Percentiles rank a stretch among this genome's conserved stretches.
Conservation (phyloP, 2,329 filamentous ascomycete genomes). For the Colletotrichum salicis region DNA sequence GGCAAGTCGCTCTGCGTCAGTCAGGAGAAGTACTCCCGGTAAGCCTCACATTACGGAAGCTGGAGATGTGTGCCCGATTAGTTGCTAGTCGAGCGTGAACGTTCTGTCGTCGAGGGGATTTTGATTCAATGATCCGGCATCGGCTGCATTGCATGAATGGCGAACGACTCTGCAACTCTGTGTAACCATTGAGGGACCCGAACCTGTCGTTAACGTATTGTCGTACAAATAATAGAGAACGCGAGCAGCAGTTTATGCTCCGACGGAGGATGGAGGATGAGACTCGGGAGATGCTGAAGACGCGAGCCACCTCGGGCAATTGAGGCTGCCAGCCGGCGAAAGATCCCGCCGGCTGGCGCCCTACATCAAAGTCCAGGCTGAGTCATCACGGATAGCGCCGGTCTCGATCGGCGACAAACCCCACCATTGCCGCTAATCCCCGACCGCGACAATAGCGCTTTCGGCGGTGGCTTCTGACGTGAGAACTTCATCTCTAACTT, state of each 20-base stretch:
- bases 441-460: conserved; percentile 12
- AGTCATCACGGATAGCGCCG: background rate
- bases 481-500: conserved; percentile 17
- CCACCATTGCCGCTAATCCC: conserved; percentile 13
- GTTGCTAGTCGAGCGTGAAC: too few relatives aligned
- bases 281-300: background rate
- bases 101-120: too few relatives aligned
- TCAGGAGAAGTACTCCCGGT: background rate
- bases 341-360: background rate
- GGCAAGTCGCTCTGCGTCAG: background rate
- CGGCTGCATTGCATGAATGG: too few relatives aligned
- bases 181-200: too few relatives aligned
- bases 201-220: too few relatives aligned
- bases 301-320: too few relatives aligned
- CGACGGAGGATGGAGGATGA: too few relatives aligned
- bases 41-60: too few relatives aligned
- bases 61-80: too few relatives aligned
- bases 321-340: background rate
- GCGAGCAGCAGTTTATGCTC: too few relatives aligned
- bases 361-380: background rate
- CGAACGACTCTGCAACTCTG: too few relatives aligned
- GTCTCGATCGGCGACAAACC: conserved; percentile 1
- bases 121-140: too few relatives aligned
- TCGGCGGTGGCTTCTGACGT: conserved; percentile 19
- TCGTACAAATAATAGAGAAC: background rate